A percentile compares a stretch with the other conserved stretches of the same genome.
Conservation (phyloP, 768 basidiomycete species). For the Termitomyces sp. region DNA sequence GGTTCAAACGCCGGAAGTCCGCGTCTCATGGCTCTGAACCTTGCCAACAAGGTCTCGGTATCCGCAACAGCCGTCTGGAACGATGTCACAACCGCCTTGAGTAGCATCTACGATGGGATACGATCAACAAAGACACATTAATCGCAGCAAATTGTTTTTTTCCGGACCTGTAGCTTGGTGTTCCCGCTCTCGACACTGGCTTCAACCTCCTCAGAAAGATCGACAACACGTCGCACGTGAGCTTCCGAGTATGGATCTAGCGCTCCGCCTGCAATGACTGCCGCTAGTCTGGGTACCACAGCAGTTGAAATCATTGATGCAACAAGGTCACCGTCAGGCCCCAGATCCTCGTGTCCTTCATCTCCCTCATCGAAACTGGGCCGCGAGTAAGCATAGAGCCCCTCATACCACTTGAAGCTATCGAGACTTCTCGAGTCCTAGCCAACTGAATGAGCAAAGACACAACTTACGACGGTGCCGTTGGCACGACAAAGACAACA, state of each 20-base stretch:
- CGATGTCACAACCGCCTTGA: conserved; percentile 43
- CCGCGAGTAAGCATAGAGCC: conserved; percentile 73
- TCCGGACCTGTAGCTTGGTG: conserved; percentile 57
- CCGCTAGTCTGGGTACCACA: conserved; percentile 69
- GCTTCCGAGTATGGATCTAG: conserved; percentile 75
- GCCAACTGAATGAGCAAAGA: background rate
- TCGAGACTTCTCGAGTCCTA: conserved; percentile 45
- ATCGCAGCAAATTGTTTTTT: background rate
- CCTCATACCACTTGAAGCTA: conserved; percentile 79
- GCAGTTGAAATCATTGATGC: conserved; percentile 85
- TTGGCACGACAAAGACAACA: conserved; percentile 1
- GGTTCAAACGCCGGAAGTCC: conserved; percentile 61
- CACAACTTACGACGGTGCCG: background rate
- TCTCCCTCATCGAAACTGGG: conserved; percentile 30
- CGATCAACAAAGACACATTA: background rate
- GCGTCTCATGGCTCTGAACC: conserved; percentile 35
- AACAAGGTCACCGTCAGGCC: conserved; percentile 83
- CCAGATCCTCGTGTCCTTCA: conserved; percentile 53
- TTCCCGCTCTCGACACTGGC: conserved; percentile 61
- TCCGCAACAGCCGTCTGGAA: conserved; percentile 56
- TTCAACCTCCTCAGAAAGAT: conserved; percentile 79
- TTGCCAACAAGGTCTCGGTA: conserved; percentile 42
- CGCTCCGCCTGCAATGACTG: conserved; percentile 71
- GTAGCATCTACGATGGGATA: conserved; percentile 37
- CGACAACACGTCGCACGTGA: conserved; percentile 57